phyloP scores from a whole-genome alignment of 2,329 filamentous ascomycete species.

The Botrytis squamosa region DNA sequence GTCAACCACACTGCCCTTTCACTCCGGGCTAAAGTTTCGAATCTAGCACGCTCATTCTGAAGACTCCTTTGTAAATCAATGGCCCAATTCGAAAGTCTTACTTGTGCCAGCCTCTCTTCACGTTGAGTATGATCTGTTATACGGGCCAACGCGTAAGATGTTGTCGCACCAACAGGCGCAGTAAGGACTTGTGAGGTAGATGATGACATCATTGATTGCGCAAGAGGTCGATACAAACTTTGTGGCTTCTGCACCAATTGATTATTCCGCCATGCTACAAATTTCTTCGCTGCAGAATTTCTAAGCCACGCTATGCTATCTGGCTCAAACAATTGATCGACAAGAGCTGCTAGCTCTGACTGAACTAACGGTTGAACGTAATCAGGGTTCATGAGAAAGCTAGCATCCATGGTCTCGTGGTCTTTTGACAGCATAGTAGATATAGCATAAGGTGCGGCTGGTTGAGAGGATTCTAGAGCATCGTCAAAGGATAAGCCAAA shows the following conservation, averaged over 20 bases:
- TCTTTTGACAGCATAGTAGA: constrained; percentile 73
- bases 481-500: constrained; percentile 47
- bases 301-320: constrained; percentile 79
- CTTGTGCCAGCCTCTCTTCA: constrained; percentile 61
- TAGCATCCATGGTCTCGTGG: constrained; percentile 85
- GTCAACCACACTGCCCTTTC: constrained; percentile 70
- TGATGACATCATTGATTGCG: constrained; percentile 26
- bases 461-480: constrained; percentile 26
- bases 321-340: constrained; percentile 73
- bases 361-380: constrained; percentile 77
- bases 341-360: constrained; percentile 70
- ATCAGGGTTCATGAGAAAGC: constrained; percentile 86
- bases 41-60: constrained; percentile 68
- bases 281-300: constrained; percentile 79
- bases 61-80: constrained; percentile 75
- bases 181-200: constrained; percentile 32
- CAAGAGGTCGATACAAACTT: constrained; percentile 42
- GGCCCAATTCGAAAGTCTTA: constrained; percentile 81
- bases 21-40: constrained; percentile 59
- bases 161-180: constrained; percentile 38
- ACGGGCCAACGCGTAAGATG: constrained; percentile 59
- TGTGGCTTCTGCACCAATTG: constrained; percentile 36
- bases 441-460: constrained; percentile 64
- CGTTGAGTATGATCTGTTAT: constrained; percentile 58
- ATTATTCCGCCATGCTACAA: constrained; percentile 64